Conservation (phyloP, 371 early-diverging fungal species). For the Mucor piriformis region DNA sequence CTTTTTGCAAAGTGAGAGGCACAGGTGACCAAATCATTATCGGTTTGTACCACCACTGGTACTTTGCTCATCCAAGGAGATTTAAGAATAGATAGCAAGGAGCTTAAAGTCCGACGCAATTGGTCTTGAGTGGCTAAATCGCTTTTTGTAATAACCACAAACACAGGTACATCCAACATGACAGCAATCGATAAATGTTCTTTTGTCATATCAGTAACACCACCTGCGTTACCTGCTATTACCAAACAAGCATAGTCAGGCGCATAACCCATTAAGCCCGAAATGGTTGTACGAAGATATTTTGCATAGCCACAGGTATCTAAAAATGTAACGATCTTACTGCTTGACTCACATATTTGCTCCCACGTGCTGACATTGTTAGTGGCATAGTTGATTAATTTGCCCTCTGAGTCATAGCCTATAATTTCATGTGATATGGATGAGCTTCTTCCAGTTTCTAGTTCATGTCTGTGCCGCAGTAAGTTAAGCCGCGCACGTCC, state of each 20-base stretch:
- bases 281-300: slow-evolving; percentile 90
- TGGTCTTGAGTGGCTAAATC: slow-evolving; percentile 87
- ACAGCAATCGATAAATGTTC: slow-evolving; percentile 87
- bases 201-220: slow-evolving; percentile 81
- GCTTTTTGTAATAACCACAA: slow-evolving; percentile 88
- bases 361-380: slow-evolving; percentile 80
- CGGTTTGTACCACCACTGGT: slow-evolving; percentile 75
- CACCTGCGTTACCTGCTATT: slow-evolving; percentile 79
- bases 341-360: slow-evolving; percentile 73
- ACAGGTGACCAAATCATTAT: slow-evolving; percentile 71
- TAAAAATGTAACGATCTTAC: slow-evolving; percentile 83
- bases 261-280: slow-evolving; percentile 85
- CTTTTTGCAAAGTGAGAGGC: slow-evolving; percentile 62
- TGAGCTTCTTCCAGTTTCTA: slow-evolving; percentile 87
- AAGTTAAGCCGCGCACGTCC: slow-evolving; percentile 86
- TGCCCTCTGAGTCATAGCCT: slow-evolving; percentile 73
- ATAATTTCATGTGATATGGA: slow-evolving; percentile 88
- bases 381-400: slow-evolving; percentile 61
- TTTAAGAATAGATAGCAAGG: slow-evolving; percentile 67
- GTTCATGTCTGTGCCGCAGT: slow-evolving; percentile 90
- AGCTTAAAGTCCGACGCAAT: slow-evolving; percentile 58
- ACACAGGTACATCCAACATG: slow-evolving; percentile 82
- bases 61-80: slow-evolving; percentile 78
- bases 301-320: slow-evolving; percentile 93
- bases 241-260: slow-evolving; percentile 91